Evolutionary conservation across 345 rosid species (phyloP).

Genomic region (Populus nigra): DNA sequence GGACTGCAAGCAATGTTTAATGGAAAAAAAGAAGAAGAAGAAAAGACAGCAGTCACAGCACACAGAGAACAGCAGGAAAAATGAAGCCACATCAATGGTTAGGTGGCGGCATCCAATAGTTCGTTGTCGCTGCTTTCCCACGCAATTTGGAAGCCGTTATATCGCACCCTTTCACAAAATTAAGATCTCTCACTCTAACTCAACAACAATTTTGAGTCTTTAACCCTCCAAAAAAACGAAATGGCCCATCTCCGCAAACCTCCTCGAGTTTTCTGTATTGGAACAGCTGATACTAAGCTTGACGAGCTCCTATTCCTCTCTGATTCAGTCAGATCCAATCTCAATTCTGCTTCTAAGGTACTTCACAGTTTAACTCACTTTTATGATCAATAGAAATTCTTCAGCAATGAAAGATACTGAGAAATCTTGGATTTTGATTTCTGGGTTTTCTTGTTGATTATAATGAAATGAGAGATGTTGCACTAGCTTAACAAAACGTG

Average conservation of each 20-base stretch:
- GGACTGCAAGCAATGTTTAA: no score
- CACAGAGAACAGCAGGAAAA: neutral
- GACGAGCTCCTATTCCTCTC: conserved; percentile 77
- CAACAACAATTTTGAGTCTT: neutral
- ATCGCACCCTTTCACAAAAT: neutral
- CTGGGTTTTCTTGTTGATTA: neutral
- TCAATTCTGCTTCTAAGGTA: conserved; percentile 53
- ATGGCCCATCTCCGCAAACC: conserved; percentile 21
- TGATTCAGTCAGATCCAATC: conserved; percentile 54
- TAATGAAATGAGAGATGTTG: neutral
- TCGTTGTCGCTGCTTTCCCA: neutral
- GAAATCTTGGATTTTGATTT: neutral
- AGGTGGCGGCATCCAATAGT: neutral
- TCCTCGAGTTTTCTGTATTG: conserved; percentile 64
- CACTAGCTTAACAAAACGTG: neutral
- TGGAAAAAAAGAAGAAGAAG: no score
- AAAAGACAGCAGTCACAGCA: no score
- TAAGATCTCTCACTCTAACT: neutral
- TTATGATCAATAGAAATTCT: neutral
- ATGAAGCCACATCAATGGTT: neutral
- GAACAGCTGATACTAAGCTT: conserved; percentile 83
- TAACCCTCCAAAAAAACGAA: neutral
- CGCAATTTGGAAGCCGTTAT: neutral
- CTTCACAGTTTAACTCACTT: neutral
- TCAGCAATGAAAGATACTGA: neutral